Evolutionary conservation across 768 basidiomycete species (phyloP).

Genomic region (Austroboletus eburneus): DNA sequence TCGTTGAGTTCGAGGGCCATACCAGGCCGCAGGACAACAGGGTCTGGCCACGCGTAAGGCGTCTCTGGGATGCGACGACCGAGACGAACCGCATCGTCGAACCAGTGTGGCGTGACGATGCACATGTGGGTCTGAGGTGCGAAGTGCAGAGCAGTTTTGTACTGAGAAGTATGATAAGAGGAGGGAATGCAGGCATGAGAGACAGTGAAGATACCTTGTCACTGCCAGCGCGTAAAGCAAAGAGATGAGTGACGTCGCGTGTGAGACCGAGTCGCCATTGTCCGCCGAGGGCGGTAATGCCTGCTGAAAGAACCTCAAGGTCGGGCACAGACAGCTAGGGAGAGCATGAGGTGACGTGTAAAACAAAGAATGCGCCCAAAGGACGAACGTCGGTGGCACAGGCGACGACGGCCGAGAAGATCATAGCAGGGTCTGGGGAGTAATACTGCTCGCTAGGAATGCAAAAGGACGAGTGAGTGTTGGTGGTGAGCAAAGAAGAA

Average conservation of each 20-base stretch:
- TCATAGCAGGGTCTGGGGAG: conserved; percentile 70
- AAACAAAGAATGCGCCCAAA: neutral
- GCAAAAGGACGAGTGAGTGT: neutral
- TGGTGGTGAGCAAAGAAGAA: conserved; percentile 5
- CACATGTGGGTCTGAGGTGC: conserved; percentile 55
- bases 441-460: conserved; percentile 52
- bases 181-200: neutral
- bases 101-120: conserved; percentile 89
- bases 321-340: conserved; percentile 57
- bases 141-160: conserved; percentile 51
- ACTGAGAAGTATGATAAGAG: conserved; percentile 22
- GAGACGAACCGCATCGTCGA: conserved; percentile 70
- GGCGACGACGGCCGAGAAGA: conserved; percentile 82
- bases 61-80: conserved; percentile 48
- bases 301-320: conserved; percentile 67
- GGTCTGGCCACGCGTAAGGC: conserved; percentile 74
- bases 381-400: conserved; percentile 60
- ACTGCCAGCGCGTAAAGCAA: conserved; percentile 50
- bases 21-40: conserved; percentile 40
- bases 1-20: conserved; percentile 14
- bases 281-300: conserved; percentile 73
- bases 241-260: conserved; percentile 83
- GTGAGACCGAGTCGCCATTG: conserved; percentile 77
- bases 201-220: conserved; percentile 32
- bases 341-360: neutral